phyloP scores from a whole-genome alignment of 345 rosid species.

The Balakata baccata region DNA sequence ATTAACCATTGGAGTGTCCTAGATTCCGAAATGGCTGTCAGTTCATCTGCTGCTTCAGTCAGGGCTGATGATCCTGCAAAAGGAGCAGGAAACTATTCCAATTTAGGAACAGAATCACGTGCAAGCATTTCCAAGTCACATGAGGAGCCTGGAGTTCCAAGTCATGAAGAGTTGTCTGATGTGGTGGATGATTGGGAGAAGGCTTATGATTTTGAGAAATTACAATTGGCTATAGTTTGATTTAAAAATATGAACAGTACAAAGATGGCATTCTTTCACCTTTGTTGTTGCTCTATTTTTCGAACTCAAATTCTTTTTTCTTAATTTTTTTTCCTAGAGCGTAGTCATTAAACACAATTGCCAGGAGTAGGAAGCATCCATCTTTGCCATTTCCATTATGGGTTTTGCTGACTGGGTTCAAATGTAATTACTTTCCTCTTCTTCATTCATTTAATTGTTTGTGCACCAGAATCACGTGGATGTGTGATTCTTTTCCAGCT shows the following conservation, averaged over 20 bases:
- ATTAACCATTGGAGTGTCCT: slow-evolving; percentile 68
- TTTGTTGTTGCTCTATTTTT: background rate
- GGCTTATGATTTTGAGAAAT: slow-evolving; percentile 52
- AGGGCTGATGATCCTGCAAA: slow-evolving; percentile 24
- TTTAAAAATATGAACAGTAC: background rate
- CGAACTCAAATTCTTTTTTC: background rate
- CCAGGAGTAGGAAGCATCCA: no score
- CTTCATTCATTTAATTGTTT: no score
- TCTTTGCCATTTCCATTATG: background rate
- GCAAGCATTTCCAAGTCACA: slow-evolving; percentile 23
- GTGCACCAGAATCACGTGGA: no score
- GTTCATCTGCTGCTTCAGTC: slow-evolving; percentile 20
- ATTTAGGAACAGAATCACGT: slow-evolving; percentile 28
- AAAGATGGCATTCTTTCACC: background rate
- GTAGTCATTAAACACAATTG: background rate
- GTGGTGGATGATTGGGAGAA: slow-evolving; percentile 93
- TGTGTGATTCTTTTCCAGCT: no score
- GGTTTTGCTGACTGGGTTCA: background rate
- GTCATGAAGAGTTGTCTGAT: slow-evolving; percentile 30
- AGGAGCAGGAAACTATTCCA: slow-evolving; percentile 16
- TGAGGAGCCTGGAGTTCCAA: slow-evolving; percentile 28
- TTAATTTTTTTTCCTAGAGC: background rate
- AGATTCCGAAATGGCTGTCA: slow-evolving; percentile 40
- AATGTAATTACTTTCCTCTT: no score
- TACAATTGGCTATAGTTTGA: background rate